A percentile compares a stretch with the other conserved stretches of the same genome.
These are phyloP conservation scores for Neurospora crassa DNA, from an alignment of 2,329 filamentous ascomycete species.

Conservation along the genomic window DNA sequence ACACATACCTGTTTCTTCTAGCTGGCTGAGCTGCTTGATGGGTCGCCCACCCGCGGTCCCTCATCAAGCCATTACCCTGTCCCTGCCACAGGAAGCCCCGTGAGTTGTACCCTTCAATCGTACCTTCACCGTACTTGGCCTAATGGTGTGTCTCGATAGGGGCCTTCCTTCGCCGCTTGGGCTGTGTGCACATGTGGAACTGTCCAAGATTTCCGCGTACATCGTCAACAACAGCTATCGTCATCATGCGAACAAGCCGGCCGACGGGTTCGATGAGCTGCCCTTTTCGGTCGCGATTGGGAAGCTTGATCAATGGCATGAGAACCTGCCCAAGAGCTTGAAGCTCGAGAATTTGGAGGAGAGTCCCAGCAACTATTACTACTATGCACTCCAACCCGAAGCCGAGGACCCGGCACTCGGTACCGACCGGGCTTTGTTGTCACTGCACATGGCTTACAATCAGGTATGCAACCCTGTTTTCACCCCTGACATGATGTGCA, in stretches of 20 bases:
- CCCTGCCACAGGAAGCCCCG: conserved; percentile 30
- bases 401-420: conserved; percentile 17
- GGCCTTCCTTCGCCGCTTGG: conserved; percentile 34
- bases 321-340: conserved; percentile 28
- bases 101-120: conserved; percentile 21
- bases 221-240: conserved; percentile 39
- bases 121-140: not conserved
- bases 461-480: conserved; percentile 20
- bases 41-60: conserved; percentile 37
- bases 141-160: conserved; percentile 17
- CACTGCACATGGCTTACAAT: conserved; percentile 41
- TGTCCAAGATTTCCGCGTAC: conserved; percentile 37
- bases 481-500: not conserved
- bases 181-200: conserved; percentile 35
- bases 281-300: not conserved
- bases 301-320: conserved; percentile 33
- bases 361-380: not conserved
- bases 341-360: conserved; percentile 13
- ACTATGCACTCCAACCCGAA: not conserved
- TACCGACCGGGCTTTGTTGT: conserved; percentile 32
- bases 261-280: not conserved
- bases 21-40: conserved; percentile 37
- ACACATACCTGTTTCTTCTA: conserved; percentile 5
- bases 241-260: conserved; percentile 22
- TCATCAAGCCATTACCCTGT: conserved; percentile 37